Conservation (phyloP, 768 basidiomycete genomes). For the Naganishia vaughanmartiniae region DNA sequence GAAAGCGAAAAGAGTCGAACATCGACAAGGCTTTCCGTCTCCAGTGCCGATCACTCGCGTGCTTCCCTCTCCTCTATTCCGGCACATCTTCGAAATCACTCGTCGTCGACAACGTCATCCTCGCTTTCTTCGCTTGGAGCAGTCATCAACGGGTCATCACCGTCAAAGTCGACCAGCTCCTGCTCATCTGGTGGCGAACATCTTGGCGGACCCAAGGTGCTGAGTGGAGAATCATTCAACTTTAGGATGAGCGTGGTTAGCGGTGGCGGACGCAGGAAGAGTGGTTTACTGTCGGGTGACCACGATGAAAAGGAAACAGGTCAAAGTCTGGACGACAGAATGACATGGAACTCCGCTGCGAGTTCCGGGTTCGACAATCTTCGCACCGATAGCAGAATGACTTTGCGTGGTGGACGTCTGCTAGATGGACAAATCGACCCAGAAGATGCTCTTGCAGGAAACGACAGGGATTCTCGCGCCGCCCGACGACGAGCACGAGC, state of each 20-base stretch:
- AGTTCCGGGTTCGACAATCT: constrained; percentile 1
- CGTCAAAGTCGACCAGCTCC: constrained; percentile 15
- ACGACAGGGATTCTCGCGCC: constrained; percentile 23
- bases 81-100: constrained; percentile 31
- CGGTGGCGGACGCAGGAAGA: background rate
- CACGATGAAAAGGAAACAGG: background rate
- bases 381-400: constrained; percentile 30
- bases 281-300: background rate
- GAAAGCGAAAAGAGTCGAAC: constrained; percentile 24
- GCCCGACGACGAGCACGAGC: constrained; percentile 28
- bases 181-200: constrained; percentile 33
- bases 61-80: constrained; percentile 26
- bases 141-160: constrained; percentile 24
- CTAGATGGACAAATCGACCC: background rate
- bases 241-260: constrained; percentile 33
- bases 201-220: constrained; percentile 29
- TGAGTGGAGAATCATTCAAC: constrained; percentile 32
- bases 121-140: constrained; percentile 31
- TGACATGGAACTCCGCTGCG: background rate
- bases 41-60: constrained; percentile 11
- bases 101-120: constrained; percentile 25
- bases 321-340: background rate
- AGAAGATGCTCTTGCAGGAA: background rate
- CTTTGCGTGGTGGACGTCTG: constrained; percentile 9
- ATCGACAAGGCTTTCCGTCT: background rate